Evolutionary conservation across 371 early-diverging fungal genomes (phyloP), one percentile per base, ranked within the genome.

Genomic region (Apophysomyces variabilis): DNA sequence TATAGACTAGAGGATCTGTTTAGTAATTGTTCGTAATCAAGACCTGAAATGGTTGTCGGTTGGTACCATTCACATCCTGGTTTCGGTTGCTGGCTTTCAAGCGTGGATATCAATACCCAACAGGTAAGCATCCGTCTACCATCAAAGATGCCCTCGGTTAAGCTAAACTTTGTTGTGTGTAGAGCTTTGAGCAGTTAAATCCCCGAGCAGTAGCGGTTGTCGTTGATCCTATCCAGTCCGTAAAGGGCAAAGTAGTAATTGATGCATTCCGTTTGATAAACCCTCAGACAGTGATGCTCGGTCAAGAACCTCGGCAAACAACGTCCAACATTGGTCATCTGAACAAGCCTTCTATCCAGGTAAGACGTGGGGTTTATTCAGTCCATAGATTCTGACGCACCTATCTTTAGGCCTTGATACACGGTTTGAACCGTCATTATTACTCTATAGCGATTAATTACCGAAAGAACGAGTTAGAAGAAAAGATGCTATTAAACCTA

Each of bases 11-110:
- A 9, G 9, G 35, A 38, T 14, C 12, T 47, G 8, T 39, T 69
- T 11, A 3, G 18, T 35, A 26, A 26, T 3, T 7, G 56, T 26
- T 1, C 26, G 38, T 39, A 32, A 58, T 13, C 69, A 26, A 95
- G 99, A 73, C 95, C 96, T 16, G 99, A 99, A 78, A 96, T 95
- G 86, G 99, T 99, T n/a, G 99, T 99, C 18, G 99, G 99, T 16
- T 99, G 99, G 99, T 99, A 99, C 79, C 99, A 99, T 86, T 98
- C 99, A 61, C 99, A 99, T 83, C 99, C 99, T 36, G 99, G 99
- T 61, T 99, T 99, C 76, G 99, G 99, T 21, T 99, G 99, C 87
- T 99, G 99, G 99, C 89, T 99, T 36, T 98, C 99, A 13, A 97
- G 95, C 70, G 99, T 99, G 14, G 99, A 99, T 84, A 95, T 99